Evolutionary conservation across 2,329 filamentous ascomycete genomes (phyloP), one percentile per base, ranked within the genome.

Genomic region (Cyphellophora europaea): DNA sequence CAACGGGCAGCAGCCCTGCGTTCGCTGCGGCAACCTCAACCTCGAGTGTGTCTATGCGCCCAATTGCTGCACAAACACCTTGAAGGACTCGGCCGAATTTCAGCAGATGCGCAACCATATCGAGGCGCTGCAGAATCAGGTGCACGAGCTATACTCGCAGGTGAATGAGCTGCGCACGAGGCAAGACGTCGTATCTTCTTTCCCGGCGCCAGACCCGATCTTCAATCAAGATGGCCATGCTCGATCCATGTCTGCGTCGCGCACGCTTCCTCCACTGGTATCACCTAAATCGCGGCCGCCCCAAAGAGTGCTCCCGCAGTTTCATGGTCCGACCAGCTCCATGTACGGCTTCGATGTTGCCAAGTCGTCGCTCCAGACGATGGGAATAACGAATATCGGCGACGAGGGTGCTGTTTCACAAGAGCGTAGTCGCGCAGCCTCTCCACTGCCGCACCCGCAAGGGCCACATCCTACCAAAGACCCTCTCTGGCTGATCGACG

Each of bases 61-160:
- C 4, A 80, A 79, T 51, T 79, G 76, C 62, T 79, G 75, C 56
- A 67, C 59, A 43, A 88, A 76, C 64, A 86, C 75, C 57, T 87
- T 94, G 69, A 91, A 89, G 58, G 88, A 95, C 51, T 87, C 86
- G 30, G 84, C 93, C 66, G 88, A 95, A 56, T 95, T 87, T 66
- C 83, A 78, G 52, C 72, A 78, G 23, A 86, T 95, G 77, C 74
- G 77, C 36, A 67, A 71, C 19, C 82, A 91, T 47, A 75, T 95
- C 40, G 64, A 66, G 8, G 71, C 72, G 6, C 70, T 95, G 15
- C 87, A 95, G 56, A 79, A 89, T 36, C 86, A 94, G 60, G 82
- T 95, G 51, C 79, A 84, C 40, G 72, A 72, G 44, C 71, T 96
- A 19, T 84, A 80, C 52, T 74, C 74, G 40, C 82, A 72, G 49